Percentiles rank a stretch among this genome's conserved stretches.
Conservation (phyloP, 1,284 basidiomycete species). For the Caloboletus inedulis region DNA sequence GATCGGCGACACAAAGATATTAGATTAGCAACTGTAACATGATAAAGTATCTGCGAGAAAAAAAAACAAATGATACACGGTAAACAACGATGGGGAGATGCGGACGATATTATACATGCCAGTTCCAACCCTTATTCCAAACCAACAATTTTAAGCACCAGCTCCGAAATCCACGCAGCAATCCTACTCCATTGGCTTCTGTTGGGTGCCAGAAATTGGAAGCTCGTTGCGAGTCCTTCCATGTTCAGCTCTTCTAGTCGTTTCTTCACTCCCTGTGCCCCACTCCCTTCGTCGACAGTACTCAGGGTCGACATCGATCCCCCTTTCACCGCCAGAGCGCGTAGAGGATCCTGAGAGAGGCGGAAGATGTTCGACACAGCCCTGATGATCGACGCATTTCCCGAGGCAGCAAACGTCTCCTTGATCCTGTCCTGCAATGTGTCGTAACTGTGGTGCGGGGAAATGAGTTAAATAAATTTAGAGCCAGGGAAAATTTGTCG, state of each 20-base stretch:
- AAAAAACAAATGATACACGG: conserved; percentile 11
- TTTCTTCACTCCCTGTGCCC: conserved; percentile 26
- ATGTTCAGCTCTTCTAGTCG: conserved; percentile 64
- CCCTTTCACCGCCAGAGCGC: conserved; percentile 37
- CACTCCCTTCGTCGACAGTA: conserved; percentile 53
- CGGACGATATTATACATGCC: conserved; percentile 22
- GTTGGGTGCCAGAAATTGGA: conserved; percentile 62
- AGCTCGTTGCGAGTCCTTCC: conserved; percentile 65
- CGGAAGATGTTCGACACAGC: conserved; percentile 75
- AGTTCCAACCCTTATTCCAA: conserved; percentile 26
- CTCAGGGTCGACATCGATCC: conserved; percentile 64
- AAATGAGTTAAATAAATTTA: conserved; percentile 11
- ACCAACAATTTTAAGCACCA: conserved; percentile 56
- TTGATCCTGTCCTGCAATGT: conserved; percentile 75
- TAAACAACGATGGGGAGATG: not conserved
- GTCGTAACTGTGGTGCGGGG: conserved; percentile 58
- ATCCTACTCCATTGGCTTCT: conserved; percentile 59
- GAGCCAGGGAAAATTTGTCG: conserved; percentile 32
- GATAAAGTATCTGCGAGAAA: conserved; percentile 16
- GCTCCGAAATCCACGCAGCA: conserved; percentile 69
- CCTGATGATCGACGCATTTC: conserved; percentile 68
- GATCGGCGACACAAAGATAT: not conserved
- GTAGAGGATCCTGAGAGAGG: conserved; percentile 55
- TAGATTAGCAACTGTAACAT: conserved; percentile 16
- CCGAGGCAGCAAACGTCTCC: conserved; percentile 71